Evolutionary conservation across 1,284 basidiomycete genomes (phyloP).

Genomic region (Trametes polyzona): DNA sequence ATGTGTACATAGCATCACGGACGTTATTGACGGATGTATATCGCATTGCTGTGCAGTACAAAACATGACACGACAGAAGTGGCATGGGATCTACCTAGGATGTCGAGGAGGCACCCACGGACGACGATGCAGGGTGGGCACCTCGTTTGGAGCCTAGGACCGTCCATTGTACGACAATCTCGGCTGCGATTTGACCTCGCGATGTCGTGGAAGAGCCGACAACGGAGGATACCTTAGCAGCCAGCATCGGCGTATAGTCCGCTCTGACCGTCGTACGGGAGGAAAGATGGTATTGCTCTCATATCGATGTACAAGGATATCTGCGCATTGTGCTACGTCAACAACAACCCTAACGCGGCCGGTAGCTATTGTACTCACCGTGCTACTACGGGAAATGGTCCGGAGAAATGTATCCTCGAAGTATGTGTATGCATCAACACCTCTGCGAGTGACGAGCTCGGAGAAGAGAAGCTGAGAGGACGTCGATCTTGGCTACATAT

Average conservation of each 20-base stretch:
- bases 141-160: constrained; percentile 9
- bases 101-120: constrained; percentile 10
- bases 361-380: neutral
- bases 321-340: neutral
- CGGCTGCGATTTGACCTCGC: constrained; percentile 30
- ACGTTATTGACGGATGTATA: no score
- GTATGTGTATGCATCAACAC: constrained; percentile 2
- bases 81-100: constrained; percentile 3
- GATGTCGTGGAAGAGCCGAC: constrained; percentile 16
- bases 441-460: constrained; percentile 6
- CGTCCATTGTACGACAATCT: constrained; percentile 4
- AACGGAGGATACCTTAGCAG: constrained; percentile 25
- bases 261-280: no score
- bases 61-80: neutral
- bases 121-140: neutral
- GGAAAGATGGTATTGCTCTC: no score
- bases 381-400: neutral
- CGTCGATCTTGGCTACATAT: constrained; percentile 26
- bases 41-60: neutral
- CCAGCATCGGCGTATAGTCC: no score
- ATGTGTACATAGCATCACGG: no score
- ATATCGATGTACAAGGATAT: neutral
- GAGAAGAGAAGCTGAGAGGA: constrained; percentile 8
- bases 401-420: neutral
- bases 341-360: no score